Conservation (phyloP, 495 filamentous ascomycete genomes). For the Penicillium dipodomyicola region DNA sequence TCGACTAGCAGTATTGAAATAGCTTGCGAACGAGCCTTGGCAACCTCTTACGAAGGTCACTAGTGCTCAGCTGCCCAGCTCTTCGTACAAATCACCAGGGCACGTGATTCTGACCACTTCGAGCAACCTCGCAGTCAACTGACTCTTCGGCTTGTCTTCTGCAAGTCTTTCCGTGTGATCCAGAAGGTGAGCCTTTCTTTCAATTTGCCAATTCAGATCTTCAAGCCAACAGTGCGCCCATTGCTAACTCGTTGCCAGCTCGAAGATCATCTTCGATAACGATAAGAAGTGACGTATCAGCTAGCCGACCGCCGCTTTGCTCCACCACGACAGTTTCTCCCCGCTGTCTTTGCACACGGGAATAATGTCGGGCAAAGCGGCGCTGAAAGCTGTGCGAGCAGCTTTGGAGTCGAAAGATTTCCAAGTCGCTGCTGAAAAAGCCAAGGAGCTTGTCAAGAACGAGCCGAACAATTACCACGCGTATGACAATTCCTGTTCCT, state of each 20-base stretch:
- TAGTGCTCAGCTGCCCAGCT: background rate
- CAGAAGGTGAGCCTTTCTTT: background rate
- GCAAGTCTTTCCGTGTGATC: background rate
- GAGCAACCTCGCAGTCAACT: background rate
- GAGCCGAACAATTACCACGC: conserved; percentile 82
- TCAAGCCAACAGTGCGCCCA: background rate
- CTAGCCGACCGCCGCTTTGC: conserved; percentile 17
- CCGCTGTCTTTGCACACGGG: conserved; percentile 17
- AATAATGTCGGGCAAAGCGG: conserved; percentile 65
- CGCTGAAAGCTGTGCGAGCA: conserved; percentile 78
- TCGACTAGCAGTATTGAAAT: background rate
- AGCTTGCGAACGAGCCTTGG: background rate
- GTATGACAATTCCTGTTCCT: conserved; percentile 41
- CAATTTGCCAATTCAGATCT: background rate
- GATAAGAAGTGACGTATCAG: conserved; percentile 28
- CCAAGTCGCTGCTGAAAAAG: conserved; percentile 65
- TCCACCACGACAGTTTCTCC: conserved; percentile 25
- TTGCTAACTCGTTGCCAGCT: background rate
- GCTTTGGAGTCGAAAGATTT: conserved; percentile 80
- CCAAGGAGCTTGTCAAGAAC: conserved; percentile 61
- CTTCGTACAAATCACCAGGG: background rate
- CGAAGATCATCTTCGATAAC: conserved; percentile 17
- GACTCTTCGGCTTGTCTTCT: background rate
- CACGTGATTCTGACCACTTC: conserved; percentile 4
- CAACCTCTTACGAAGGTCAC: background rate